Conservation (phyloP, 495 filamentous ascomycete species). For the Penicillium ochrochloron region DNA sequence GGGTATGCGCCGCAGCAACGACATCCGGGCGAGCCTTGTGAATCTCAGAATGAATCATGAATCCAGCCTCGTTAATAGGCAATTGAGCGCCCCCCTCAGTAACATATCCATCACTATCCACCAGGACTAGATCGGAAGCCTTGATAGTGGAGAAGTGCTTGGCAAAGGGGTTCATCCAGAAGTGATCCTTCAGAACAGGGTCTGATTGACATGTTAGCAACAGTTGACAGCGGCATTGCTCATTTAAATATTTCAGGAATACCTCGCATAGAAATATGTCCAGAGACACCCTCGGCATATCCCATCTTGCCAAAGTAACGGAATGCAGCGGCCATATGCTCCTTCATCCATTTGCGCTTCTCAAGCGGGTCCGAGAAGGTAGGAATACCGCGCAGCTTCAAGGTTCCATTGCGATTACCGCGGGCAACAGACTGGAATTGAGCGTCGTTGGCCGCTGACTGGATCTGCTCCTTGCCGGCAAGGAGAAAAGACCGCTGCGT, state of each 20-base stretch:
- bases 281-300: slow-evolving; percentile 72
- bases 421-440: slow-evolving; percentile 47
- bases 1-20: slow-evolving; percentile 55
- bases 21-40: slow-evolving; percentile 57
- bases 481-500: slow-evolving; percentile 24
- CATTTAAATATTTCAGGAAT: slow-evolving; percentile 1
- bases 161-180: slow-evolving; percentile 71
- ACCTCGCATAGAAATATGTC: slow-evolving; percentile 62
- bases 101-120: slow-evolving; percentile 53
- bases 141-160: slow-evolving; percentile 61
- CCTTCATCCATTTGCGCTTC: slow-evolving; percentile 69
- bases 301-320: slow-evolving; percentile 70
- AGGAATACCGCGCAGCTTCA: slow-evolving; percentile 60
- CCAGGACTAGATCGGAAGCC: slow-evolving; percentile 54
- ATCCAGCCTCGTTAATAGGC: slow-evolving; percentile 68
- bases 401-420: slow-evolving; percentile 42
- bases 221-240: too few species aligned
- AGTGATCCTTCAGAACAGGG: slow-evolving; percentile 43
- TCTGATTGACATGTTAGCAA: slow-evolving; percentile 21
- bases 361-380: slow-evolving; percentile 61
- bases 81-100: slow-evolving; percentile 57
- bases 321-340: slow-evolving; percentile 74
- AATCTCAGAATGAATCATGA: slow-evolving; percentile 65
- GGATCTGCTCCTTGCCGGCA: slow-evolving; percentile 30
- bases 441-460: slow-evolving; percentile 31